Conservation (phyloP, 2,329 filamentous ascomycete species). For the Incumbomyces delicatus region DNA sequence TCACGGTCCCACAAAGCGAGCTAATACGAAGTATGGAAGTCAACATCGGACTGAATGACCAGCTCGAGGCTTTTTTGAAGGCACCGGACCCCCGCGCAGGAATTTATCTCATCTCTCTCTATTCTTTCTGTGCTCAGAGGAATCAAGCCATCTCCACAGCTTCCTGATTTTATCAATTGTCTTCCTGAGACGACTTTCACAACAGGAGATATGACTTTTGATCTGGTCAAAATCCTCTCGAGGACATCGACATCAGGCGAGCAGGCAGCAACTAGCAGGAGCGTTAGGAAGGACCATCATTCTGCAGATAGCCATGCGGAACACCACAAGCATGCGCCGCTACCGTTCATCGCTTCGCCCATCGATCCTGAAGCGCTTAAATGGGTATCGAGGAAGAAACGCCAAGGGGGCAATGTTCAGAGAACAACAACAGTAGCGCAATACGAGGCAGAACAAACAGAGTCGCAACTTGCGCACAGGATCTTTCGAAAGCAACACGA, state of each 20-base stretch:
- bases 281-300: background rate
- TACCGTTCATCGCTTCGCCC: constrained; percentile 6
- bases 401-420: background rate
- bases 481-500: constrained; percentile 36
- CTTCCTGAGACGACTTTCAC: background rate
- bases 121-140: no score
- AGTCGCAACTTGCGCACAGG: background rate
- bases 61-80: no score
- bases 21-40: no score
- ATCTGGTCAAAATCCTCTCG: background rate
- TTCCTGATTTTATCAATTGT: background rate
- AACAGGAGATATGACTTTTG: background rate
- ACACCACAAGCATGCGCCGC: constrained; percentile 1
- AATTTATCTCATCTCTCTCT: no score
- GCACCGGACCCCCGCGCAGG: no score
- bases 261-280: background rate
- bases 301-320: background rate
- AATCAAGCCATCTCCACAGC: background rate
- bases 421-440: constrained; percentile 1
- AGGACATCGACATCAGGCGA: background rate
- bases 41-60: no score
- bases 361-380: constrained; percentile 3
- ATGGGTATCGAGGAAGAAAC: constrained; percentile 2
- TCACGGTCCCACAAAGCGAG: no score
- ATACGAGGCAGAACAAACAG: constrained; percentile 3